phyloP scores from a whole-genome alignment of 1,139 yeast genomes.

The Yamadazyma spencermartinsiae region DNA sequence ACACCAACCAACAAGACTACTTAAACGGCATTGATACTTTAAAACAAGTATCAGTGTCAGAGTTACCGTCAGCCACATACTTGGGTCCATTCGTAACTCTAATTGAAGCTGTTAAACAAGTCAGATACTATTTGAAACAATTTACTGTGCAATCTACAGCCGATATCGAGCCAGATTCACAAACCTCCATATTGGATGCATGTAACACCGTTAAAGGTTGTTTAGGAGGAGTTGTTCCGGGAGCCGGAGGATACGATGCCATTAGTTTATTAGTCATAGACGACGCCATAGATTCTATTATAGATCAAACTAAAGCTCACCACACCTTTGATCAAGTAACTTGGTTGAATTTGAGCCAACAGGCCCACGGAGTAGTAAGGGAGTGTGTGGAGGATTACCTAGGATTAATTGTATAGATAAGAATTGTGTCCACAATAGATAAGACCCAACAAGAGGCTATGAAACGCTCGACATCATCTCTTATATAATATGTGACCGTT shows the following conservation, averaged over 20 bases:
- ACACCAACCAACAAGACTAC: constrained; percentile 23
- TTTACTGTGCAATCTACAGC: constrained; percentile 73
- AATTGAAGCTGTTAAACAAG: constrained; percentile 39
- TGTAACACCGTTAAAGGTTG: constrained; percentile 67
- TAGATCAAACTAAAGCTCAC: constrained; percentile 27
- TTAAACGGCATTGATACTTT: constrained; percentile 10
- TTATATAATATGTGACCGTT: too few relatives aligned
- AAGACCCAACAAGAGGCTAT: too few relatives aligned
- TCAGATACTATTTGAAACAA: constrained; percentile 55
- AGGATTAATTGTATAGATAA: neutral
- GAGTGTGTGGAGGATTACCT: constrained; percentile 29
- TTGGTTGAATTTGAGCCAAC: constrained; percentile 68
- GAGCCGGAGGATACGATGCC: constrained; percentile 98
- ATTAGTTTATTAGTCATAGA: constrained; percentile 68
- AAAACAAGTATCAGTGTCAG: neutral
- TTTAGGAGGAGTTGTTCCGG: constrained; percentile 93
- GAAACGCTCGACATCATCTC: too few relatives aligned
- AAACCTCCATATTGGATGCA: constrained; percentile 67
- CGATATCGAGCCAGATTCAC: constrained; percentile 82
- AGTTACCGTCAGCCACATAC: neutral
- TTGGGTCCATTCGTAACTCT: constrained; percentile 22
- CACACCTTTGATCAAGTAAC: constrained; percentile 43
- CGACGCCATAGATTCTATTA: constrained; percentile 39
- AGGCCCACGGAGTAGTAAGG: constrained; percentile 50
- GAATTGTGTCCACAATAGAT: neutral